Conservation (phyloP, 1,139 yeast genomes). For the Torulaspora globosa region DNA sequence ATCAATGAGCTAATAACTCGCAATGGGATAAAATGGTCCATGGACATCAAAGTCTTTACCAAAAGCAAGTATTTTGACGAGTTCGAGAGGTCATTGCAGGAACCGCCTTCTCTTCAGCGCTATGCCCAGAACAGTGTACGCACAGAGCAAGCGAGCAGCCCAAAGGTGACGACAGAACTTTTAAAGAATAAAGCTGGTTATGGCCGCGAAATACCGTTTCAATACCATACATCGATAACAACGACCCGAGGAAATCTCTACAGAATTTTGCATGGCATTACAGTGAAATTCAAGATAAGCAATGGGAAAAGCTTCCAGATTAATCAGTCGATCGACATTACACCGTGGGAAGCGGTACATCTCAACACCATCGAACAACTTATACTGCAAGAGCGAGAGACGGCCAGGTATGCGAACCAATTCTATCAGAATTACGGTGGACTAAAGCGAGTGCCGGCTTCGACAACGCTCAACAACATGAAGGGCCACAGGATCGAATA, state of each 20-base stretch:
- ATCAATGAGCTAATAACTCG: constrained; percentile 30
- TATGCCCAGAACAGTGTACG: neutral
- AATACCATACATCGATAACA: constrained; percentile 43
- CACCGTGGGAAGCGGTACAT: constrained; percentile 50
- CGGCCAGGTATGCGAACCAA: constrained; percentile 39
- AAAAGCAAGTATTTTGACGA: constrained; percentile 29
- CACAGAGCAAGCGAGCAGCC: neutral
- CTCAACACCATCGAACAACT: constrained; percentile 44
- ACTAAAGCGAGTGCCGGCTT: constrained; percentile 27
- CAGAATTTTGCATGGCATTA: constrained; percentile 50
- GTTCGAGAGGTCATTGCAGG: constrained; percentile 32
- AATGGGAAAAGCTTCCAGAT: constrained; percentile 50
- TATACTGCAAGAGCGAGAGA: constrained; percentile 52
- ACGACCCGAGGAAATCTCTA: constrained; percentile 47
- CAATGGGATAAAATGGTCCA: constrained; percentile 26
- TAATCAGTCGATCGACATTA: constrained; percentile 49
- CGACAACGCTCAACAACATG: constrained; percentile 19
- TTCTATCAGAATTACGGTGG: constrained; percentile 36
- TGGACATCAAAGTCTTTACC: constrained; percentile 28
- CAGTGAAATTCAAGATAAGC: constrained; percentile 47
- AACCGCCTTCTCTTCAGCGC: constrained; percentile 33
- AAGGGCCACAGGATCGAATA: constrained; percentile 29
- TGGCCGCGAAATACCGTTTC: constrained; percentile 32
- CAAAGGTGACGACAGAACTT: constrained; percentile 21
- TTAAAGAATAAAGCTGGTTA: constrained; percentile 26